A percentile compares a stretch with the other conserved stretches of the same genome.
These are phyloP conservation scores for Primulina eburnea DNA, from an alignment of 257 asterid species.

Conservation along the genomic window DNA sequence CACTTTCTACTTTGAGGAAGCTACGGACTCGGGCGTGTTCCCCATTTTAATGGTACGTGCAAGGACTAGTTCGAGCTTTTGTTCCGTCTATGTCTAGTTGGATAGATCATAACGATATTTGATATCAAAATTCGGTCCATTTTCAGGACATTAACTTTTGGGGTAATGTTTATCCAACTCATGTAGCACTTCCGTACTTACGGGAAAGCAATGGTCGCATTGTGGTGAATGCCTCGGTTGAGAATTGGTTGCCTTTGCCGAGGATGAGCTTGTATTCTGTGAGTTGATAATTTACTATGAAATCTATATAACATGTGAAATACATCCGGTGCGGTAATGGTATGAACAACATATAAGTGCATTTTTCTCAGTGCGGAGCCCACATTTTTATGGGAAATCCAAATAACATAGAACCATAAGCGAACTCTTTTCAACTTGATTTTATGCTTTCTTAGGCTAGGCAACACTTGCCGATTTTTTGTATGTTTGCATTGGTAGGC, in stretches of 20 bases:
- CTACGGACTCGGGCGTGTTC: slow-evolving; percentile 65
- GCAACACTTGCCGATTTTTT: not conserved
- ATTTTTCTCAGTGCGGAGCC: not conserved
- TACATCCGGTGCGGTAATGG: too few species aligned
- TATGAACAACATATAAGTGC: too few species aligned
- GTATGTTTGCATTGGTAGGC: slow-evolving; percentile 41
- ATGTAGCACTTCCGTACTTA: slow-evolving; percentile 79
- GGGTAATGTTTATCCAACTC: slow-evolving; percentile 94
- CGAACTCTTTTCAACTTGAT: not conserved
- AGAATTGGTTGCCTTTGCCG: slow-evolving; percentile 89
- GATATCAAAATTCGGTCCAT: slow-evolving; percentile 1
- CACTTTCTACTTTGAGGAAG: slow-evolving; percentile 94
- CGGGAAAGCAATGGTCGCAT: slow-evolving; percentile 68
- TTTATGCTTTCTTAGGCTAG: not conserved
- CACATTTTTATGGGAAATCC: not conserved
- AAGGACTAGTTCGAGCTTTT: not conserved
- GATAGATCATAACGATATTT: not conserved
- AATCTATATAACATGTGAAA: not conserved
- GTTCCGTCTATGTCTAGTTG: not conserved
- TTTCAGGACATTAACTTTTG: slow-evolving; percentile 86
- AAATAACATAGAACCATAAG: not conserved
- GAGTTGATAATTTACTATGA: slow-evolving; percentile 25
- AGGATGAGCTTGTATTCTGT: slow-evolving; percentile 94
- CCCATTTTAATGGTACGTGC: slow-evolving; percentile 69
- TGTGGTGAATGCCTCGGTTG: slow-evolving; percentile 81